phyloP scores from a whole-genome alignment of 805 yeast genomes.

The Blastobotrys attinorum region DNA sequence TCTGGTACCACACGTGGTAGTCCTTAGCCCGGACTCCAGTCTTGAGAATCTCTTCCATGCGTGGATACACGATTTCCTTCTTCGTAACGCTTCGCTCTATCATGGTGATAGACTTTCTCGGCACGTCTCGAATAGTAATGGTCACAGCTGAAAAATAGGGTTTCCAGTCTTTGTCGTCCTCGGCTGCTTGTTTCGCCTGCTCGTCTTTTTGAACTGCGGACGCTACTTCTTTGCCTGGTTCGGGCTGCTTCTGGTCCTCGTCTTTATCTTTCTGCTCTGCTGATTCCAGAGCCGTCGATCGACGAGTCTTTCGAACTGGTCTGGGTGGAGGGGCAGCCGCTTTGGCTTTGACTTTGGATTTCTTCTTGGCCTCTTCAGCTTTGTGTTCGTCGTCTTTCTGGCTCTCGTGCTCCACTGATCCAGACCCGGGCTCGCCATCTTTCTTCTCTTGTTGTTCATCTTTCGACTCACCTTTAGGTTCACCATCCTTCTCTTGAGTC shows the following conservation, averaged over 20 bases:
- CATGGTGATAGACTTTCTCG: slow-evolving; percentile 55
- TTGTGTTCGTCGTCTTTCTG: slow-evolving; percentile 15
- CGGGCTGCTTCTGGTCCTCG: slow-evolving; percentile 23
- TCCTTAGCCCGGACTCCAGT: slow-evolving; percentile 54
- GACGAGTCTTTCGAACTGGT: not conserved
- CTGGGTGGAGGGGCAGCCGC: not conserved
- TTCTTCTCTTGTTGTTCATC: slow-evolving; percentile 24
- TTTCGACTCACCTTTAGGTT: slow-evolving; percentile 24
- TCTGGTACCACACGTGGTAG: slow-evolving; percentile 72
- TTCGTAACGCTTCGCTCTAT: slow-evolving; percentile 58
- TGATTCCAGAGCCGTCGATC: slow-evolving; percentile 8
- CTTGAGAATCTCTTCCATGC: slow-evolving; percentile 54
- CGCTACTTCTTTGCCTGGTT: slow-evolving; percentile 2
- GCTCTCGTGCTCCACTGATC: no score
- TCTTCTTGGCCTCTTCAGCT: not conserved
- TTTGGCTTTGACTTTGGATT: no score
- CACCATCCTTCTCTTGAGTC: slow-evolving; percentile 16
- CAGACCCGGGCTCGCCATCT: no score
- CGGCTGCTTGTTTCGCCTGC: slow-evolving; percentile 1
- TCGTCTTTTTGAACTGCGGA: not conserved
- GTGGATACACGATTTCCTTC: slow-evolving; percentile 43
- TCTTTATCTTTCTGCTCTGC: slow-evolving; percentile 23
- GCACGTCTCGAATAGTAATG: slow-evolving; percentile 55
- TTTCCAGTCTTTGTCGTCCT: slow-evolving; percentile 2
- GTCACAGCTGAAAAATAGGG: slow-evolving; percentile 51